These are phyloP conservation scores for Mortierella sp. DNA, from an alignment of 371 early-diverging fungal species.

Conservation along the genomic window DNA sequence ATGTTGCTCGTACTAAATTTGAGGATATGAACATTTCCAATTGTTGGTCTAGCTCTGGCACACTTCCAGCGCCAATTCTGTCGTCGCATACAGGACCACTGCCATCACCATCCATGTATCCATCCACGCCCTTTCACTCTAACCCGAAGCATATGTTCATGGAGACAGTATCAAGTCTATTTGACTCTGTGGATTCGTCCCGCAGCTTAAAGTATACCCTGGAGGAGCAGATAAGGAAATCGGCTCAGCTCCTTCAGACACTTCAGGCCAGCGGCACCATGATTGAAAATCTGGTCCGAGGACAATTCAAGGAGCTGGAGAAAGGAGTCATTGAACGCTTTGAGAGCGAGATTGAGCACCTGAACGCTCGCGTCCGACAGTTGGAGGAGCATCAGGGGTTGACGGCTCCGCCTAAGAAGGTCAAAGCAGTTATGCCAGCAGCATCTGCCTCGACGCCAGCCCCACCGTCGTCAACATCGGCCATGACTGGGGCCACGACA, in stretches of 20 bases:
- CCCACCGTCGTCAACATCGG: conserved; percentile 12
- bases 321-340: conserved; percentile 60
- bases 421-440: neutral
- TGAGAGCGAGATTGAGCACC: conserved; percentile 44
- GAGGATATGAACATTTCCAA: no score
- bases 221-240: conserved; percentile 82
- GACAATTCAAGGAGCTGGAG: conserved; percentile 81
- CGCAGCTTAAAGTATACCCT: conserved; percentile 71
- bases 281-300: conserved; percentile 80
- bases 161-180: conserved; percentile 69
- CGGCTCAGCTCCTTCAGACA: conserved; percentile 79
- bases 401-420: conserved; percentile 39
- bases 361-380: conserved; percentile 48
- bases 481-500: conserved; percentile 30
- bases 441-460: neutral
- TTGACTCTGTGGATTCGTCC: conserved; percentile 71
- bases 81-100: conserved; percentile 51
- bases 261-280: conserved; percentile 77
- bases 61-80: conserved; percentile 50
- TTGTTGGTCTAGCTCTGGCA: conserved; percentile 32
- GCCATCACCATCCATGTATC: conserved; percentile 44
- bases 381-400: conserved; percentile 51
- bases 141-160: conserved; percentile 53
- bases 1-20: no score
- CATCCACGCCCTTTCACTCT: conserved; percentile 46